phyloP scores from a whole-genome alignment of 768 basidiomycete species.

The Ramaria sp. region DNA sequence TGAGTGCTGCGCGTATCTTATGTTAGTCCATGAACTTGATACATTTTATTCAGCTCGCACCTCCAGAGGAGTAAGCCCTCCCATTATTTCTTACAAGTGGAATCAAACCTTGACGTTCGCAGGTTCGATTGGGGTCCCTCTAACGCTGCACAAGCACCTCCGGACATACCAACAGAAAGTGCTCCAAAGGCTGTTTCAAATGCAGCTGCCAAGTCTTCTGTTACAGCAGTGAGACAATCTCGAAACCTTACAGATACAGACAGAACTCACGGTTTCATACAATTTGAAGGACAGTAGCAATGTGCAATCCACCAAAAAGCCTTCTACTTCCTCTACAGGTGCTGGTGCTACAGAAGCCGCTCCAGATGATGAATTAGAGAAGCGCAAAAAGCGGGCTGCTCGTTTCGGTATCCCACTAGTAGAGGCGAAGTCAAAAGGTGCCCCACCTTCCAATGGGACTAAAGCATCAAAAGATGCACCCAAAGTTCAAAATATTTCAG shows the following conservation, averaged over 20 bases:
- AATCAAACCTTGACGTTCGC: neutral
- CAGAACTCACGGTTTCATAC: too few relatives aligned
- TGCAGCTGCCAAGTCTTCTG: neutral
- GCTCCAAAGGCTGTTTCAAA: neutral
- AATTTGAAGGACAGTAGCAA: too few relatives aligned
- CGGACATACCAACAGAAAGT: neutral
- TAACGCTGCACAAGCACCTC: neutral
- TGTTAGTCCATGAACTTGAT: conserved; percentile 12
- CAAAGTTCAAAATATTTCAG: conserved; percentile 4
- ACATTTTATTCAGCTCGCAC: conserved; percentile 18
- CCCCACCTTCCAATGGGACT: conserved; percentile 14
- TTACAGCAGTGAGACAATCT: neutral
- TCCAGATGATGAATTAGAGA: conserved; percentile 11
- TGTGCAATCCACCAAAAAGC: neutral
- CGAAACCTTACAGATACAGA: too few relatives aligned
- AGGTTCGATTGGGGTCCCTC: conserved; percentile 33
- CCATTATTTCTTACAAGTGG: conserved; percentile 5
- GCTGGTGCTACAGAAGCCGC: neutral
- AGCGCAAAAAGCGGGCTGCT: conserved; percentile 36
- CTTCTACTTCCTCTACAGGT: neutral
- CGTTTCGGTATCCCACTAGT: conserved; percentile 64
- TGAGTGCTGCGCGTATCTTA: conserved; percentile 8
- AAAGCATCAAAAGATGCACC: conserved; percentile 16
- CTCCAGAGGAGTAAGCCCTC: conserved; percentile 20
- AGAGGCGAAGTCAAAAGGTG: conserved; percentile 23